A percentile compares a stretch with the other conserved stretches of the same genome.
Conservation (phyloP, 2,329 filamentous ascomycete genomes). For the Pseudopyricularia javanii region DNA sequence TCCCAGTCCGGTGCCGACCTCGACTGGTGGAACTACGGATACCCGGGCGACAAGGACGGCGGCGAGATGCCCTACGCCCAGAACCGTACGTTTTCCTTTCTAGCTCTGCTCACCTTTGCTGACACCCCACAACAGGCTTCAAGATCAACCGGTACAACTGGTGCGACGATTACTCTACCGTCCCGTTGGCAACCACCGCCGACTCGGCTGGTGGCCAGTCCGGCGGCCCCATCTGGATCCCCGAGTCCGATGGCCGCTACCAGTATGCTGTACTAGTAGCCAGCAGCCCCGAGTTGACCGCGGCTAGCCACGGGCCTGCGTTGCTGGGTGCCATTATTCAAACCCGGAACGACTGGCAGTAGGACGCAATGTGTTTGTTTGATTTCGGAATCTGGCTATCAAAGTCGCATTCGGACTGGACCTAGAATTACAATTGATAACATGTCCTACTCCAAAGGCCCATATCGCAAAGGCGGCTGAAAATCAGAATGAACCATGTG, state of each 20-base stretch:
- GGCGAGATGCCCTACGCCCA: not conserved
- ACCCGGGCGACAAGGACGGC: not conserved
- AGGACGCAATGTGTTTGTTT: not conserved
- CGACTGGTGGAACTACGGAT: slow-evolving; percentile 1
- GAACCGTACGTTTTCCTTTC: not conserved
- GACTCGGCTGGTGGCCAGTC: slow-evolving; percentile 1
- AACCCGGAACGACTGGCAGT: not conserved
- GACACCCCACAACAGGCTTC: not conserved
- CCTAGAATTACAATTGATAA: too few species aligned
- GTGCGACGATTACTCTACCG: not conserved
- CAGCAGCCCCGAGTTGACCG: not conserved
- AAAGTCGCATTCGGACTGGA: too few species aligned
- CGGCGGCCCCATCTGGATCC: not conserved
- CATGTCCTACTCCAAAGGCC: not conserved
- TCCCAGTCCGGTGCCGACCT: not conserved
- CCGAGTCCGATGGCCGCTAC: not conserved
- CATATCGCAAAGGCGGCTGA: not conserved
- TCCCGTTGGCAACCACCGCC: not conserved
- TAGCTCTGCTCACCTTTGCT: too few species aligned
- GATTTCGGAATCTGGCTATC: too few species aligned
- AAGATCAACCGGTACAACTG: not conserved
- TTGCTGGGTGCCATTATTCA: slow-evolving; percentile 1
- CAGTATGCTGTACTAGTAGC: not conserved
- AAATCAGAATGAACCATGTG: not conserved
- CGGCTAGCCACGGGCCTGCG: not conserved